Percentiles rank a stretch among this genome's conserved stretches.
phyloP scores from a whole-genome alignment of 352 stramenopile species.

The Phytophthora niederhauseri region DNA sequence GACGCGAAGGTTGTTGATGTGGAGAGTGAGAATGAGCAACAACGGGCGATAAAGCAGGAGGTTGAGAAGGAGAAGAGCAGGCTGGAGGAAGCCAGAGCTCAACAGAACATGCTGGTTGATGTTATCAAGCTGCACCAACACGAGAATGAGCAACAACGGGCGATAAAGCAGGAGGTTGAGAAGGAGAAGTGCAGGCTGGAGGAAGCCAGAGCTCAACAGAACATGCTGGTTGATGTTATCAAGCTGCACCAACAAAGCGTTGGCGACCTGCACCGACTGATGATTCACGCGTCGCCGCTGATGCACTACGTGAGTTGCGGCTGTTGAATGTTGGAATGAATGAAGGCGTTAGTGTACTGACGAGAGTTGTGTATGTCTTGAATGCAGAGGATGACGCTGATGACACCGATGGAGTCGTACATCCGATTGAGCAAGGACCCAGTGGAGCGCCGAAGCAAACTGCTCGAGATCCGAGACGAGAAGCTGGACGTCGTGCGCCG shows the following conservation, averaged over 20 bases:
- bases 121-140: conserved; percentile 46
- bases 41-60: conserved; percentile 13
- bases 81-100: conserved; percentile 34
- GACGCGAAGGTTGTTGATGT: conserved; percentile 10
- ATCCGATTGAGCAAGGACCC: conserved; percentile 57
- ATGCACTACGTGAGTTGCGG: conserved; percentile 58
- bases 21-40: not conserved
- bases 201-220: conserved; percentile 30
- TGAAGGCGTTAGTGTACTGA: conserved; percentile 7
- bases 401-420: conserved; percentile 73
- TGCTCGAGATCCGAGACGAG: conserved; percentile 54
- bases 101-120: conserved; percentile 42
- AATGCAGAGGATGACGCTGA: conserved; percentile 56
- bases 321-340: not conserved
- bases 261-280: conserved; percentile 42
- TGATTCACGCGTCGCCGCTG: conserved; percentile 48
- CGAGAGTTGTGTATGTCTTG: conserved; percentile 5
- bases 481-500: conserved; percentile 49
- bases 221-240: conserved; percentile 41
- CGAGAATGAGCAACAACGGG: conserved; percentile 5
- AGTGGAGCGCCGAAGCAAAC: conserved; percentile 38
- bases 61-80: conserved; percentile 33
- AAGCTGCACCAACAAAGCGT: conserved; percentile 53
- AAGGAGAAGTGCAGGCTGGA: conserved; percentile 40
- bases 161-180: conserved; percentile 17